Evolutionary conservation across 148 eudicot genomes (phyloP).

Genomic region (Rhododendron mucronatum): DNA sequence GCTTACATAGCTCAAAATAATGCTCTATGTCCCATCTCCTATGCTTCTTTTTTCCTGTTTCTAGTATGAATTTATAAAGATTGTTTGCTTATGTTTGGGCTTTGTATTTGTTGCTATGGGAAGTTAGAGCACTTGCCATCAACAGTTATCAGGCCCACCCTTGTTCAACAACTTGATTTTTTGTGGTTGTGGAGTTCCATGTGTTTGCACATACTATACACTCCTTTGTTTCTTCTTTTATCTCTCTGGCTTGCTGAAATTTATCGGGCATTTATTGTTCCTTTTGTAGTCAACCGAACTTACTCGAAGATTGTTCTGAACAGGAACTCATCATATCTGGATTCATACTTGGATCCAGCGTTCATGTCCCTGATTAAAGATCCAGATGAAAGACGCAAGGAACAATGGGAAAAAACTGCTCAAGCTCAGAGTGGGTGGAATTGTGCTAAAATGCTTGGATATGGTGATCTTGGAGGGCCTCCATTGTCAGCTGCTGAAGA

Average conservation of each 20-base stretch:
- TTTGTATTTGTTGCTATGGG: neutral
- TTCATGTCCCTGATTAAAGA: constrained; percentile 96
- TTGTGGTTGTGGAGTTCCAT: neutral
- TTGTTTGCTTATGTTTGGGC: neutral
- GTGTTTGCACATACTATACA: too few species aligned
- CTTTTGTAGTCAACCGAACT: constrained; percentile 5
- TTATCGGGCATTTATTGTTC: neutral
- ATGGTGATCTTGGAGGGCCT: constrained; percentile 83
- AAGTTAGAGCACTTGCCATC: neutral
- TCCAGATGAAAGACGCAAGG: constrained; percentile 88
- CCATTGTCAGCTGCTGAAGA: constrained; percentile 94
- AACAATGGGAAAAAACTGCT: constrained; percentile 94
- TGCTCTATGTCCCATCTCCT: neutral
- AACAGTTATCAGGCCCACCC: neutral
- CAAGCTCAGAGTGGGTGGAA: constrained; percentile 77
- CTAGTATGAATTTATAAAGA: neutral
- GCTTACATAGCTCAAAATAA: neutral
- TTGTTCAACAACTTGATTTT: constrained; percentile 3
- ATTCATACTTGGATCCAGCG: constrained; percentile 91
- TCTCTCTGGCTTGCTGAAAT: neutral
- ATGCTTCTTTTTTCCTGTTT: neutral
- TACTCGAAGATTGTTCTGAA: constrained; percentile 4
- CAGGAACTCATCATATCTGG: constrained; percentile 86
- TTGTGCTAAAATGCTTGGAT: constrained; percentile 76
- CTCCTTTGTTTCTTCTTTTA: neutral